phyloP scores from a whole-genome alignment of 495 filamentous ascomycete species.

The Penicillium cosmopolitanum region DNA sequence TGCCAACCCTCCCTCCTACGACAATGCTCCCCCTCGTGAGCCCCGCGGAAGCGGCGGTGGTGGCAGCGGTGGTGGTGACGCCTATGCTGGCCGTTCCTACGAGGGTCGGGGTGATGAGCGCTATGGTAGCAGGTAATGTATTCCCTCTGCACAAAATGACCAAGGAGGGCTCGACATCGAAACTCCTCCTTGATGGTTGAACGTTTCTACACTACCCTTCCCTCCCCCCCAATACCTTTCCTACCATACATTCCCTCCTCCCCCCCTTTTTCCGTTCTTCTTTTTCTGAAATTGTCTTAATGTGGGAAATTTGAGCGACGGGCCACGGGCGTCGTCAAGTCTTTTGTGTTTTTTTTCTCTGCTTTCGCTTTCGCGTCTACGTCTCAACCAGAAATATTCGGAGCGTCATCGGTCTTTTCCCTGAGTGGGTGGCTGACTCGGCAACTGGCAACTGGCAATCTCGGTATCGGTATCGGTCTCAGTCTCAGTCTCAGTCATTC shows the following conservation, averaged over 20 bases:
- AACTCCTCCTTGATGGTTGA: constrained; percentile 20
- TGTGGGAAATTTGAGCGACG: constrained; percentile 40
- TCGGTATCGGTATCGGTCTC: constrained; percentile 9
- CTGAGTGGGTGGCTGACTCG: constrained; percentile 32
- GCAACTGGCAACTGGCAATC: constrained; percentile 28
- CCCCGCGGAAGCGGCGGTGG: constrained; percentile 61
- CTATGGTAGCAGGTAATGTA: constrained; percentile 50
- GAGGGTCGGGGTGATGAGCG: constrained; percentile 54
- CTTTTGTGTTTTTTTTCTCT: constrained; percentile 29
- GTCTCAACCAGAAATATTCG: constrained; percentile 34
- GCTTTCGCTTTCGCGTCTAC: constrained; percentile 30
- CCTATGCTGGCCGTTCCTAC: constrained; percentile 50
- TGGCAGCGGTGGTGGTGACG: constrained; percentile 34
- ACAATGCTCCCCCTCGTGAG: constrained; percentile 66
- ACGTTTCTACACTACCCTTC: constrained; percentile 6
- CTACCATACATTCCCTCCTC: constrained; percentile 9
- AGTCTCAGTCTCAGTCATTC: constrained; percentile 8
- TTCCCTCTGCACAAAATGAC: constrained; percentile 17
- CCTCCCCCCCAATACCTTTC: constrained; percentile 16
- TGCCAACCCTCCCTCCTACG: constrained; percentile 41
- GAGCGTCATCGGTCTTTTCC: constrained; percentile 33
- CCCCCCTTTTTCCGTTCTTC: constrained; percentile 12
- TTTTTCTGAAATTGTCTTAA: constrained; percentile 40
- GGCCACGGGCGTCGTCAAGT: constrained; percentile 39
- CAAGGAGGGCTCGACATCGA: neutral